A percentile compares a stretch with the other conserved stretches of the same genome.
Evolutionary conservation across 176 grass and related monocot genomes (phyloP).

Genomic region (Musa beccarii): DNA sequence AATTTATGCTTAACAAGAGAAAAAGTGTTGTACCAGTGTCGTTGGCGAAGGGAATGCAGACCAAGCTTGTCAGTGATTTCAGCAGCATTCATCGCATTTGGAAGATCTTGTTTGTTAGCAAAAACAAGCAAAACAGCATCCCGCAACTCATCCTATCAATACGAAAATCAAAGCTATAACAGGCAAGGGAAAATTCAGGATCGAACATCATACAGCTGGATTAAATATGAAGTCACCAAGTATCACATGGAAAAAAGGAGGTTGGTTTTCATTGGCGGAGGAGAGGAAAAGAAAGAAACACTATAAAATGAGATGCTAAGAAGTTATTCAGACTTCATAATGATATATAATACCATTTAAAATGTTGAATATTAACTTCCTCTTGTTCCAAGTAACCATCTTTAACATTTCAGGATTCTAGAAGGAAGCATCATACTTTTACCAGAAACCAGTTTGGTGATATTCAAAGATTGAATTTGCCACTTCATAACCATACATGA

Average conservation of each 20-base stretch:
- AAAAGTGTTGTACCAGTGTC: slow-evolving; percentile 42
- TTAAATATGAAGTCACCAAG: not conserved
- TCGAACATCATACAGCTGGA: not conserved
- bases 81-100: slow-evolving; percentile 86
- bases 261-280: not conserved
- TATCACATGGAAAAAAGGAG: not conserved
- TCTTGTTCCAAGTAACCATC: no score
- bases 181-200: not conserved
- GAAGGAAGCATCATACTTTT: no score
- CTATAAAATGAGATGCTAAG: not conserved
- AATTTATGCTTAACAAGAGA: not conserved
- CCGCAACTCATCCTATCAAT: slow-evolving; percentile 66
- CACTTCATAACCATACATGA: no score
- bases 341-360: no score
- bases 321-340: no score
- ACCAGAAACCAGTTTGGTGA: no score
- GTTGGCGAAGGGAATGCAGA: slow-evolving; percentile 71
- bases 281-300: not conserved
- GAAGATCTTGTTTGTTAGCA: slow-evolving; percentile 82
- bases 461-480: no score
- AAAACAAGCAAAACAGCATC: slow-evolving; percentile 86
- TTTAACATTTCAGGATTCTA: no score
- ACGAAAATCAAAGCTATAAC: not conserved
- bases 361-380: no score
- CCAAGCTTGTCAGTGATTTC: slow-evolving; percentile 82